phyloP scores from a whole-genome alignment of 768 basidiomycete species.

The Suillus brevipes region DNA sequence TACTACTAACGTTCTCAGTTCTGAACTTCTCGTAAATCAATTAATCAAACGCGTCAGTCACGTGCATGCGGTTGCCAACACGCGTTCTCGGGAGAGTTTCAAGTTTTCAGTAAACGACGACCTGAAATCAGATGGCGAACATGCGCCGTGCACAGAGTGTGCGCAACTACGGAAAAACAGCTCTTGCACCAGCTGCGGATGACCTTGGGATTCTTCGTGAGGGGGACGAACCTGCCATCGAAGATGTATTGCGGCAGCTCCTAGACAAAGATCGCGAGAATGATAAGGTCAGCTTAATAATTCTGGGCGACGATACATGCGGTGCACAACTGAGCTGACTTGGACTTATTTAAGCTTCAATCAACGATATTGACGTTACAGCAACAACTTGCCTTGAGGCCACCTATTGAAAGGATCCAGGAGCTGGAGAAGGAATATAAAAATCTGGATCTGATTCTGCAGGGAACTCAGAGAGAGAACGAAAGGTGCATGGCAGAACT shows the following conservation, averaged over 20 bases:
- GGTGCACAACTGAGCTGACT: not conserved
- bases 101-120: not conserved
- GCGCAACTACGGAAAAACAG: slow-evolving; percentile 48
- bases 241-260: slow-evolving; percentile 63
- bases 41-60: not conserved
- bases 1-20: too few relatives aligned
- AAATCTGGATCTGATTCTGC: slow-evolving; percentile 71
- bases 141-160: slow-evolving; percentile 70
- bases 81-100: not conserved
- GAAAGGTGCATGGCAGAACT: slow-evolving; percentile 82
- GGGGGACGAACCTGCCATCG: slow-evolving; percentile 49
- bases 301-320: not conserved
- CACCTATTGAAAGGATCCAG: slow-evolving; percentile 66
- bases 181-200: slow-evolving; percentile 47
- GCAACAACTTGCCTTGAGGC: slow-evolving; percentile 63
- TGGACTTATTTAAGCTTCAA: slow-evolving; percentile 46
- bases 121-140: not conserved
- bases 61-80: slow-evolving; percentile 1
- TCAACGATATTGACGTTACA: slow-evolving; percentile 64
- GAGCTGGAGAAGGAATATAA: slow-evolving; percentile 70
- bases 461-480: slow-evolving; percentile 84
- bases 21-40: not conserved
- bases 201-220: slow-evolving; percentile 65
- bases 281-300: slow-evolving; percentile 51
- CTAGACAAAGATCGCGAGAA: slow-evolving; percentile 69